Base-by-base conservation (phyloP, 768 basidiomycete species). In the Phylloporus sp. region DNA sequence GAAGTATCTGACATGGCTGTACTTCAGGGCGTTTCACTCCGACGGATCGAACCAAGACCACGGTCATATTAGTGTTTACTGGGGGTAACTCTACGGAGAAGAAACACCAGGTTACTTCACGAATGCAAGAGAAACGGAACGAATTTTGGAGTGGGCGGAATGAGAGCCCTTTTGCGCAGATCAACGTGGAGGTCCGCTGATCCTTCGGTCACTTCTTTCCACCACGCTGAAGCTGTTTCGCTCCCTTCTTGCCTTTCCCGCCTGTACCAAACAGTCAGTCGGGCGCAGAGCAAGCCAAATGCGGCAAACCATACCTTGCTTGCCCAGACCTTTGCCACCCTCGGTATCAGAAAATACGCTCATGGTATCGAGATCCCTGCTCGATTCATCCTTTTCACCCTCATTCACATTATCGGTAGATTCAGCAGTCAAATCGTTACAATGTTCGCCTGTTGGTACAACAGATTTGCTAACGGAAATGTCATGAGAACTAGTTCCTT, bases 361-460 rank as follows among this genome's bases (percentile, higher is more conserved):
- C n/a, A 18, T 15, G n/a, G 20, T 18, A 45, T 62, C 62, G 45
- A 42, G 45, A 38, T 61, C 65, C 57, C 67, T 64, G 59, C 56
- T 36, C 59, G 55, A 43, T 42, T 66, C 61, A 62, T 66, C 52
- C 42, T 62, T 57, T 56, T 70, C 62, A 48, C 2, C 43, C n/a
- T 62, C 52, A 55, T 62, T 61, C 50, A 62, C 45, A 44, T 54
- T 55, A 41, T 58, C 52, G 22, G 57, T 56, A 57, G 58, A 36
- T 18, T 66, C 44, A 63, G 48, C 20, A 54, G 45, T 57, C 49
- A 64, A 53, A 67, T 64, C 43, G 41, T 46, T 52, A 66, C 42
- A 66, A 53, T 56, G 52, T 50, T 61, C 59, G 56, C 13, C 51
- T 52, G 66, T 23, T 57, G 50, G 28, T 68, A 68, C 66, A 68